These are phyloP conservation scores for Fomitopsis palustris DNA, from an alignment of 1,284 basidiomycete species.

Conservation along the genomic window DNA sequence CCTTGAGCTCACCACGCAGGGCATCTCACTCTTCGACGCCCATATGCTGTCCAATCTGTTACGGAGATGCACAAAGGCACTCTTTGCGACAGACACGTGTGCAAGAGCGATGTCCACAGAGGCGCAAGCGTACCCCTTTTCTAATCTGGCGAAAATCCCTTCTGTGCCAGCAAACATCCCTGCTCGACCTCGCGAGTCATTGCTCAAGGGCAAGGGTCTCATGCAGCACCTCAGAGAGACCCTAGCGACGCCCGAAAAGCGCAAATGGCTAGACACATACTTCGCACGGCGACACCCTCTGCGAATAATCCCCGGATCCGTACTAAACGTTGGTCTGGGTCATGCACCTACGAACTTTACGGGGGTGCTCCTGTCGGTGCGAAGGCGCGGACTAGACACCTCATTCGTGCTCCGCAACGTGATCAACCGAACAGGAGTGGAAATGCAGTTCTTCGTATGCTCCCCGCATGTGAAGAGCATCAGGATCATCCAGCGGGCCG, in stretches of 20 bases:
- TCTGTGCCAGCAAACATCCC: slow-evolving; percentile 33
- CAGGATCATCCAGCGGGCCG: slow-evolving; percentile 62
- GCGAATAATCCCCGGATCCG: slow-evolving; percentile 75
- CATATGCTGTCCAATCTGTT: slow-evolving; percentile 24
- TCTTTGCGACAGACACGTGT: slow-evolving; percentile 34
- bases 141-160: slow-evolving; percentile 59
- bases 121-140: slow-evolving; percentile 66
- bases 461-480: slow-evolving; percentile 86
- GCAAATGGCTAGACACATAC: slow-evolving; percentile 58
- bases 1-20: background rate
- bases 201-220: slow-evolving; percentile 72
- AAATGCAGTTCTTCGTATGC: slow-evolving; percentile 85
- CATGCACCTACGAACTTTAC: slow-evolving; percentile 79
- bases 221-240: slow-evolving; percentile 72
- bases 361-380: slow-evolving; percentile 80
- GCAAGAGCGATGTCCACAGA: slow-evolving; percentile 43
- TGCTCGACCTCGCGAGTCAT: slow-evolving; percentile 38
- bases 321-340: slow-evolving; percentile 70
- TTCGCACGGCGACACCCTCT: slow-evolving; percentile 70
- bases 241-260: slow-evolving; percentile 66
- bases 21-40: slow-evolving; percentile 1
- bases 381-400: slow-evolving; percentile 79
- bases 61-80: slow-evolving; percentile 31
- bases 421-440: slow-evolving; percentile 84
- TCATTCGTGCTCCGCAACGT: slow-evolving; percentile 84